These are phyloP conservation scores for Achaetomiella virescens DNA, from an alignment of 495 filamentous ascomycete genomes.

Conservation along the genomic window DNA sequence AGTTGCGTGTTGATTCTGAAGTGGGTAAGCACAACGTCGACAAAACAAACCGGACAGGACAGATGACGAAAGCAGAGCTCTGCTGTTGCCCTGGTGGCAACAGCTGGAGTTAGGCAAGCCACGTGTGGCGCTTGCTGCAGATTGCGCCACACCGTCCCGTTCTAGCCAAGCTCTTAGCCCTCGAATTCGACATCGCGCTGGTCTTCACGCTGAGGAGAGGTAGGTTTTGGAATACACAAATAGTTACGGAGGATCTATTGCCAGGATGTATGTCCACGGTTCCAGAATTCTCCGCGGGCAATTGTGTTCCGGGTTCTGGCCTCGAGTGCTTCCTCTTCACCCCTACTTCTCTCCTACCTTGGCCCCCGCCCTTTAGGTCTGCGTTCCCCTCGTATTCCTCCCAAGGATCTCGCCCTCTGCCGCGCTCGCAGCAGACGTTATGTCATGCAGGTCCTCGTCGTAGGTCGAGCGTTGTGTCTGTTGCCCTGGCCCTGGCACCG, in stretches of 20 bases:
- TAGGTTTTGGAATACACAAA: too few species aligned
- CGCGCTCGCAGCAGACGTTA: slow-evolving; percentile 1
- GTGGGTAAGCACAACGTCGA: slow-evolving; percentile 1
- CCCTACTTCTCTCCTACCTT: too few species aligned
- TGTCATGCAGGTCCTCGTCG: background rate
- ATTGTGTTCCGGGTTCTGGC: too few species aligned
- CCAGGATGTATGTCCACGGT: too few species aligned
- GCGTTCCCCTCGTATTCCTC: slow-evolving; percentile 56
- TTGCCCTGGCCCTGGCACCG: background rate
- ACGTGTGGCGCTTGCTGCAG: slow-evolving; percentile 6
- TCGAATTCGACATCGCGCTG: too few species aligned
- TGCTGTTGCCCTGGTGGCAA: slow-evolving; percentile 19
- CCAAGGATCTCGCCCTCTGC: slow-evolving; percentile 17
- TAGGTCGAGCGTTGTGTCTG: background rate
- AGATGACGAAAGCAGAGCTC: slow-evolving; percentile 16
- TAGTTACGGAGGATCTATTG: too few species aligned
- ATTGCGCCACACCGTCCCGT: slow-evolving; percentile 32
- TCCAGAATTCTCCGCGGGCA: too few species aligned
- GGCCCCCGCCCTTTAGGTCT: too few species aligned
- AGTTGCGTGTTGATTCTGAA: slow-evolving; percentile 5
- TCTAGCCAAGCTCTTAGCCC: too few species aligned
- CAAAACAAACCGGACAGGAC: slow-evolving; percentile 9
- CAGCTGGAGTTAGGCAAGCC: slow-evolving; percentile 11
- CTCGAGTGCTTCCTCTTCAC: too few species aligned
- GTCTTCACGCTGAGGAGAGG: too few species aligned